Evolutionary conservation across 1,139 yeast genomes (phyloP), one percentile per base, ranked within the genome.

Genomic region (Magnusiomyces sp.): DNA sequence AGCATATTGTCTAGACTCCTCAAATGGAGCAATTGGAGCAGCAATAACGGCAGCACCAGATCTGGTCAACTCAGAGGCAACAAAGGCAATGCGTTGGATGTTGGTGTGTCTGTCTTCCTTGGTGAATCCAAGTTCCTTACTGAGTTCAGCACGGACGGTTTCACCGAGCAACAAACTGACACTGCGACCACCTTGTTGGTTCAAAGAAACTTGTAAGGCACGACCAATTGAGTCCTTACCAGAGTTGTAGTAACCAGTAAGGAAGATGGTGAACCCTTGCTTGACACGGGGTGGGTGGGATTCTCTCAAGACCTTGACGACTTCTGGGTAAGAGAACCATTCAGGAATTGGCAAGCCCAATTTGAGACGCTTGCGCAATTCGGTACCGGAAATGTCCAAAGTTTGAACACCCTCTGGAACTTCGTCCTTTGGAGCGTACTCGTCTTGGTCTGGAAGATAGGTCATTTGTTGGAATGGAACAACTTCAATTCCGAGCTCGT

Each of bases 401-500:
- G 97, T 90, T 69, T 79, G 83, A 49, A 80, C 82, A 50, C 87
- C 83, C 40, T 78, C 74, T 59, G 89, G 88, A 54, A 90, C 90
- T 60, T 92, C 87, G 67, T 90, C 97, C 61, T 87, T 85, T 61
- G 97, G 97, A 50, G 95, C 90, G 65, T 90, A 90, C 71, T 95
- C 84, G 64, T 90, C 95, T 66, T 86, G 90, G 51, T 89, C 97
- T 29, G 97, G 97, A 63, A 90, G 76, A 69, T 90, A 90, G 14
- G 97, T 90, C 62, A 90, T 95, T 95, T 85, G 86, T 74, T 95
- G 83, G 76, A 90, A 90, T 48, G 97, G 97, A 50, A 90, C 97
- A 59, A 90, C 92, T 66, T 84, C 87, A 62, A 88, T 88, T 43
- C 80, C 85, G 56, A 90, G 76, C 70, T 90, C 97, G 56, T 75